These are phyloP conservation scores for Gossypium rotundifolium DNA, from an alignment of 345 rosid genomes.

Conservation along the genomic window DNA sequence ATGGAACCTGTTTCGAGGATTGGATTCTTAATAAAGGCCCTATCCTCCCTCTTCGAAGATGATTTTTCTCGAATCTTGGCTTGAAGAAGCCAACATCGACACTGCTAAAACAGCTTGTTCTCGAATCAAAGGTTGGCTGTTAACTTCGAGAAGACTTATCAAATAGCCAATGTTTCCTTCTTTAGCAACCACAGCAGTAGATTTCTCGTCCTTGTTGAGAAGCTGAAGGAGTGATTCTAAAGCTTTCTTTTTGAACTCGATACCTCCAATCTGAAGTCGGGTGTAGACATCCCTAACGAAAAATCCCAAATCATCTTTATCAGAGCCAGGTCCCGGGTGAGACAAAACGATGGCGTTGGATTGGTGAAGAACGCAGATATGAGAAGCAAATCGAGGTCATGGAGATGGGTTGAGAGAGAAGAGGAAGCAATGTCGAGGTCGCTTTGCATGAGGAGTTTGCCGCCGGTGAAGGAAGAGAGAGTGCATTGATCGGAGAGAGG, in stretches of 20 bases:
- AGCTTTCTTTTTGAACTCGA: slow-evolving; percentile 70
- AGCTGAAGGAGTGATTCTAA: slow-evolving; percentile 63
- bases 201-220: slow-evolving; percentile 50
- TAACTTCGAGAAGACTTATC: slow-evolving; percentile 53
- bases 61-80: slow-evolving; percentile 50
- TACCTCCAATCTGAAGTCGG: slow-evolving; percentile 70
- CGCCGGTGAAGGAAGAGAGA: slow-evolving; percentile 47
- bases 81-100: slow-evolving; percentile 49
- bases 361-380: slow-evolving; percentile 68
- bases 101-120: slow-evolving; percentile 61
- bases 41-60: slow-evolving; percentile 70
- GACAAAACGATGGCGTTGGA: slow-evolving; percentile 68
- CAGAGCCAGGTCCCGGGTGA: slow-evolving; percentile 31
- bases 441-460: slow-evolving; percentile 79
- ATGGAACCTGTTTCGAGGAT: slow-evolving; percentile 58
- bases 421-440: slow-evolving; percentile 80
- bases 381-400: slow-evolving; percentile 67
- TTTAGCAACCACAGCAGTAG: slow-evolving; percentile 44
- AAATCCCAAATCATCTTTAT: slow-evolving; percentile 48
- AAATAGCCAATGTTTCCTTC: slow-evolving; percentile 70
- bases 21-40: slow-evolving; percentile 57
- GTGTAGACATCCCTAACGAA: slow-evolving; percentile 74
- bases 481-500: slow-evolving; percentile 59
- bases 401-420: slow-evolving; percentile 50
- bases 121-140: slow-evolving; percentile 39